Evolutionary conservation across 495 filamentous ascomycete genomes (phyloP), one percentile per base, ranked within the genome.

Genomic region (Hypomontagnella submonticulosa): DNA sequence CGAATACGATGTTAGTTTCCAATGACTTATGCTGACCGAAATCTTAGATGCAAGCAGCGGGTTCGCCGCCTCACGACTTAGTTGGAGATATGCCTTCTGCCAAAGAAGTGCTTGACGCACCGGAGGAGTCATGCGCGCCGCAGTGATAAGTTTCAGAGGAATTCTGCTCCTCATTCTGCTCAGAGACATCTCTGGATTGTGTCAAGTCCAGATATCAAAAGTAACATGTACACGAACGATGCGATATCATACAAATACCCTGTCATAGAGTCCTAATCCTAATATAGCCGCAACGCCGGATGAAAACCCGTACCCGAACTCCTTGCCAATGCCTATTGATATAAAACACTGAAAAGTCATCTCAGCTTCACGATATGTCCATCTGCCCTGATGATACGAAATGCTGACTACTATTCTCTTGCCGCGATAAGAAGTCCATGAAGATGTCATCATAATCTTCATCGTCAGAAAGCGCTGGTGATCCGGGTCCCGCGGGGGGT

Each of bases 41-140:
- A 3, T 10, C 41, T n/a, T 44, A 77, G 95, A 98, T 99, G 94
- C 95, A 98, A 94, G 88, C 89, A 50, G 88, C 90, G 15, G 95
- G 95, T 4, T 92, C 90, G 38, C 95, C 94, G 6, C 95, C 95
- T 1, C 83, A 89, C 18, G 95, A 97, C 75, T 81, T 99, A 9
- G 89, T 99, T 44, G 90, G 93, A 18, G 92, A 97, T 71, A 92
- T 93, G 90, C 84, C 85, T 40, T 87, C 88, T 57, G 87, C 89
- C 2, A 88, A 92, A 65, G 89, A 92, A 72, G 87, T 85, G 38
- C 75, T 93, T 6, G 84, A 83, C 18, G 88, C 87, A 60, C 79
- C 91, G 30, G 89, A 92, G 63, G 83, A 89, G 49, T 84, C 85
- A 8, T 94, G 91, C 79, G 84, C 87, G 61, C 85, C 86, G 59